A percentile compares a stretch with the other conserved stretches of the same genome.
These are phyloP conservation scores for Psilocybe cubensis DNA, from an alignment of 768 basidiomycete species.

Conservation along the genomic window DNA sequence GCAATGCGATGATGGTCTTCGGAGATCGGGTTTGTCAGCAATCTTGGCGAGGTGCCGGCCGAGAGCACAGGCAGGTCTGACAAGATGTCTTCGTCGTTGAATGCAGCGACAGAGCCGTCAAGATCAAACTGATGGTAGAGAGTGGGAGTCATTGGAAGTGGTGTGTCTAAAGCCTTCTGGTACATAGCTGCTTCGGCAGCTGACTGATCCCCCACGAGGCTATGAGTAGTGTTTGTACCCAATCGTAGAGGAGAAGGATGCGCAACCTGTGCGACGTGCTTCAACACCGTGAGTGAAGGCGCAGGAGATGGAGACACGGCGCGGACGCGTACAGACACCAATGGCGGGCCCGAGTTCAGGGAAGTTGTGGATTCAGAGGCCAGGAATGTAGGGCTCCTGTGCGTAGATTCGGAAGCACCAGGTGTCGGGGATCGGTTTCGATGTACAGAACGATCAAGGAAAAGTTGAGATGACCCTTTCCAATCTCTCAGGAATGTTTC, in stretches of 20 bases:
- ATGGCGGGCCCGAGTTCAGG: constrained; percentile 25
- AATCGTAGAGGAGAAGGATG: constrained; percentile 34
- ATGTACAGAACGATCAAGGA: constrained; percentile 25
- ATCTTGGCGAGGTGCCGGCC: constrained; percentile 13
- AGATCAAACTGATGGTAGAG: constrained; percentile 23
- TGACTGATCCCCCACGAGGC: constrained; percentile 11
- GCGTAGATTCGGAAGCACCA: constrained; percentile 12
- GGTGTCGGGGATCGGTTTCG: constrained; percentile 15
- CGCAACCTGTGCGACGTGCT: constrained; percentile 17
- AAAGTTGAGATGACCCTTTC: constrained; percentile 29
- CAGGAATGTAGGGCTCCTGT: constrained; percentile 3
- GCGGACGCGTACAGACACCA: constrained; percentile 36
- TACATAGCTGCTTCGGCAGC: constrained; percentile 24
- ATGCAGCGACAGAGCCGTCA: neutral
- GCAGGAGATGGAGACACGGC: constrained; percentile 26
- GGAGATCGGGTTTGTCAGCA: constrained; percentile 19
- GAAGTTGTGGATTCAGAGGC: constrained; percentile 4
- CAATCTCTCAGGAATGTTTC: constrained; percentile 27
- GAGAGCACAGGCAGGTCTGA: constrained; percentile 4
- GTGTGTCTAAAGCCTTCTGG: constrained; percentile 38
- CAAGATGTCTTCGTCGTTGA: neutral
- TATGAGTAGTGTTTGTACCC: constrained; percentile 20
- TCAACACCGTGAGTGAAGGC: constrained; percentile 18
- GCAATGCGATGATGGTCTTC: neutral
- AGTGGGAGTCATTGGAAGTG: constrained; percentile 41